phyloP scores from a whole-genome alignment of 1,284 basidiomycete species.

The Puccinia polysora region DNA sequence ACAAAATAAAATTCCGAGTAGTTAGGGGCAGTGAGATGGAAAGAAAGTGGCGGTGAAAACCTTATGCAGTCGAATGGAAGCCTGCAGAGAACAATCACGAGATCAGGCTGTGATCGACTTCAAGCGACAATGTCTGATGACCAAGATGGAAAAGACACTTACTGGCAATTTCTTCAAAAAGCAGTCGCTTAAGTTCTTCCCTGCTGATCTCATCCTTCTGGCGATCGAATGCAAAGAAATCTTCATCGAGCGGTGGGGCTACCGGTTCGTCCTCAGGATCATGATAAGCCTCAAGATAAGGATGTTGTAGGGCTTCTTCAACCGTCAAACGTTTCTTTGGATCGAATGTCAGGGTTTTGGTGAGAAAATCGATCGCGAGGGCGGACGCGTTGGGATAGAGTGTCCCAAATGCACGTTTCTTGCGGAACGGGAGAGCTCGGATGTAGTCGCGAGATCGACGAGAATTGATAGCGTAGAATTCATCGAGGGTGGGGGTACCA shows the following conservation, averaged over 20 bases:
- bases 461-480: slow-evolving; percentile 83
- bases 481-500: slow-evolving; percentile 81
- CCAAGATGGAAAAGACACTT: background rate
- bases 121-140: background rate
- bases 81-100: background rate
- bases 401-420: slow-evolving; percentile 69
- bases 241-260: slow-evolving; percentile 78
- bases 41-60: no score
- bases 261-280: slow-evolving; percentile 62
- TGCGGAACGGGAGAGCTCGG: slow-evolving; percentile 68
- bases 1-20: no score
- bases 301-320: slow-evolving; percentile 82
- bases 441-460: slow-evolving; percentile 82
- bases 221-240: slow-evolving; percentile 91
- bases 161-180: slow-evolving; percentile 31
- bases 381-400: slow-evolving; percentile 82
- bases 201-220: slow-evolving; percentile 89
- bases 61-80: slow-evolving; percentile 21
- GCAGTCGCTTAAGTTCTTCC: slow-evolving; percentile 64
- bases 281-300: slow-evolving; percentile 81
- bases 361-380: slow-evolving; percentile 81
- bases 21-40: no score
- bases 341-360: slow-evolving; percentile 68
- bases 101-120: no score
- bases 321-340: slow-evolving; percentile 87